phyloP scores from a whole-genome alignment of 139 green algal genomes.

The Coelastrella sp. region DNA sequence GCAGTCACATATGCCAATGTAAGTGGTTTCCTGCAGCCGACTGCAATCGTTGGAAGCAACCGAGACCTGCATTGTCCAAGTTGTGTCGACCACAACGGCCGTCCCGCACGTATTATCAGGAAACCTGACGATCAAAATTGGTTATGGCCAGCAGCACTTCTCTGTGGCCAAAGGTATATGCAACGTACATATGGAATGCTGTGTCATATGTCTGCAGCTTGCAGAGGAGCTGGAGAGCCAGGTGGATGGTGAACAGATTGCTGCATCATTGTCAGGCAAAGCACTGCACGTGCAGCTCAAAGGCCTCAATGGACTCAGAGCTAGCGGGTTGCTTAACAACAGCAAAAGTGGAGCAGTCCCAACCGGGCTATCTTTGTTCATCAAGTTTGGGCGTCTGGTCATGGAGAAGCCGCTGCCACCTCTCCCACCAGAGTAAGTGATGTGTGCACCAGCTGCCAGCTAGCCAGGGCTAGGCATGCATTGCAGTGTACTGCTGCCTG shows the following conservation, averaged over 20 bases:
- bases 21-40: background rate
- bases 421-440: background rate
- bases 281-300: constrained; percentile 44
- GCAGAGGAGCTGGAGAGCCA: constrained; percentile 1
- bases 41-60: no score
- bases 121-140: no score
- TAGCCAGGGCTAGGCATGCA: no score
- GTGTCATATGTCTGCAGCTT: background rate
- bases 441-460: no score
- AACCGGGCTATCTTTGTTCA: constrained; percentile 21
- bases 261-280: background rate
- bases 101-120: no score
- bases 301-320: constrained; percentile 37
- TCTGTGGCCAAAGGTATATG: no score
- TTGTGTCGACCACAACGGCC: background rate
- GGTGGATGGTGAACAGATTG: constrained; percentile 13
- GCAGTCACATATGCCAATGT: background rate
- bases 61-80: no score
- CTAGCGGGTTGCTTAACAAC: constrained; percentile 17
- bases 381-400: constrained; percentile 26
- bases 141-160: background rate
- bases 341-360: background rate
- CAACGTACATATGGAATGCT: no score
- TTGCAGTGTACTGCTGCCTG: no score
- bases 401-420: constrained; percentile 50